phyloP scores from a whole-genome alignment of 2,329 filamentous ascomycete species.

The Ascochyta lentis region DNA sequence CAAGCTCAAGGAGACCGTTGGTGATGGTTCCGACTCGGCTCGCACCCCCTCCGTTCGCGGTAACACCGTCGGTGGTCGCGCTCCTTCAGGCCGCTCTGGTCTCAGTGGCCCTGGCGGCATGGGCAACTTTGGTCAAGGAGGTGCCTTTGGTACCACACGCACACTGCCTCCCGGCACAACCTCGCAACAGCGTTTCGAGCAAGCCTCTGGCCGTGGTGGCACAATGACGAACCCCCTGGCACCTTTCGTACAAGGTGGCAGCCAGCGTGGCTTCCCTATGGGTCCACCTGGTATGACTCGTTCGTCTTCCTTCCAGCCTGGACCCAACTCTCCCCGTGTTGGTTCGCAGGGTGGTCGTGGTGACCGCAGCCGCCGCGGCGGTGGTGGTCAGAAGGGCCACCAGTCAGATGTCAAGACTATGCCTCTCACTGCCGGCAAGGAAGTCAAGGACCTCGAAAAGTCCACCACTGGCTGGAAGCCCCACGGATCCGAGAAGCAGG shows the following conservation, averaged over 20 bases:
- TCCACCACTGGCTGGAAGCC: conserved; percentile 90
- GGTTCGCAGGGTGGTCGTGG: conserved; percentile 62
- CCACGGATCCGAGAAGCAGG: conserved; percentile 54
- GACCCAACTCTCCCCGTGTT: conserved; percentile 74
- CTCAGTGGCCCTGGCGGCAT: conserved; percentile 58
- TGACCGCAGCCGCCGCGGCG: conserved; percentile 67
- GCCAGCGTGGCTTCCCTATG: conserved; percentile 66
- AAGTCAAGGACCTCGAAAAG: conserved; percentile 78
- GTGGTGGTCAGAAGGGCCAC: conserved; percentile 56
- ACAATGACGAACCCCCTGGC: conserved; percentile 61
- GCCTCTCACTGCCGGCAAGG: conserved; percentile 84
- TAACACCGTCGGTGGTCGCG: conserved; percentile 57
- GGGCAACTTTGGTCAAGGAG: conserved; percentile 68
- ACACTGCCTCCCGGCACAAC: conserved; percentile 78
- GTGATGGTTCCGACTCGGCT: conserved; percentile 75
- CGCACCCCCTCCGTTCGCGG: conserved; percentile 67
- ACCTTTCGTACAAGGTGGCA: conserved; percentile 60
- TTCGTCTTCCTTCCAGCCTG: conserved; percentile 65
- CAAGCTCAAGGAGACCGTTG: conserved; percentile 83
- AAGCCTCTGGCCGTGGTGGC: conserved; percentile 34
- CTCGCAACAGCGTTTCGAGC: conserved; percentile 73
- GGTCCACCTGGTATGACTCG: conserved; percentile 66
- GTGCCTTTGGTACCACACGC: conserved; percentile 55
- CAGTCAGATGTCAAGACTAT: conserved; percentile 75
- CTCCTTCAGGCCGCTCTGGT: conserved; percentile 50